Conservation (phyloP, 2,329 filamentous ascomycete species). For the Verticillium albo-atrum region DNA sequence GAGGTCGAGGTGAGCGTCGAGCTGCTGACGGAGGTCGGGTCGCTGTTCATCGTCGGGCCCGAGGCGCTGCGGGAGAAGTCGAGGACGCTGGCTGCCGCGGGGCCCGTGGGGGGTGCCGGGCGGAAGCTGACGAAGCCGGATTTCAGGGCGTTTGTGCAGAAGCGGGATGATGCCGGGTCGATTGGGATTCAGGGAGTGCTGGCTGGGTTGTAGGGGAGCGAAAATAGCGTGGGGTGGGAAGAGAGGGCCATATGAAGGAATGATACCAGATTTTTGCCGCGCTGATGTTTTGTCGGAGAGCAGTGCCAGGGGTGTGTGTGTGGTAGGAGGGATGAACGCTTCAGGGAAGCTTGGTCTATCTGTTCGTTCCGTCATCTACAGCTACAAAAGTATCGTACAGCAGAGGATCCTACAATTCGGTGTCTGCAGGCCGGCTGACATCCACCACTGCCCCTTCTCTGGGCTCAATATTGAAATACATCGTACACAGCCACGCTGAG, state of each 20-base stretch:
- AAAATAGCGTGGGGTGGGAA: background rate
- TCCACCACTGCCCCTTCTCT: background rate
- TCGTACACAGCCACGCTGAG: background rate
- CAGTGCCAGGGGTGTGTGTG: background rate
- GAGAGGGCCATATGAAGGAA: background rate
- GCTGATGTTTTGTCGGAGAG: background rate
- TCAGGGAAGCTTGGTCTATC: background rate
- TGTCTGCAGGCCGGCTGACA: background rate
- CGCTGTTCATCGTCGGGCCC: conserved; percentile 87
- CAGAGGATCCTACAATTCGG: background rate
- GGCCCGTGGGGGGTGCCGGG: conserved; percentile 29
- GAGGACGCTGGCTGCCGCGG: conserved; percentile 48
- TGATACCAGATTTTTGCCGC: background rate
- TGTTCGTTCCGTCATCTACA: background rate
- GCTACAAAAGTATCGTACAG: background rate
- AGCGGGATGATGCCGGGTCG: conserved; percentile 77
- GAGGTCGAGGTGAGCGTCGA: conserved; percentile 70
- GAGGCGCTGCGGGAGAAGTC: conserved; percentile 71
- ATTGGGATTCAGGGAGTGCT: conserved; percentile 81
- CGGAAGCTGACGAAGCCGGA: conserved; percentile 62
- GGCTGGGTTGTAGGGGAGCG: conserved; percentile 43
- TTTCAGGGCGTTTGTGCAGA: conserved; percentile 79
- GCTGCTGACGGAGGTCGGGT: conserved; percentile 87
- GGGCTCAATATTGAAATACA: background rate
- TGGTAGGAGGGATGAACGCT: background rate